These are phyloP conservation scores for Thraustotheca clavata DNA, from an alignment of 352 stramenopile genomes.

Conservation along the genomic window DNA sequence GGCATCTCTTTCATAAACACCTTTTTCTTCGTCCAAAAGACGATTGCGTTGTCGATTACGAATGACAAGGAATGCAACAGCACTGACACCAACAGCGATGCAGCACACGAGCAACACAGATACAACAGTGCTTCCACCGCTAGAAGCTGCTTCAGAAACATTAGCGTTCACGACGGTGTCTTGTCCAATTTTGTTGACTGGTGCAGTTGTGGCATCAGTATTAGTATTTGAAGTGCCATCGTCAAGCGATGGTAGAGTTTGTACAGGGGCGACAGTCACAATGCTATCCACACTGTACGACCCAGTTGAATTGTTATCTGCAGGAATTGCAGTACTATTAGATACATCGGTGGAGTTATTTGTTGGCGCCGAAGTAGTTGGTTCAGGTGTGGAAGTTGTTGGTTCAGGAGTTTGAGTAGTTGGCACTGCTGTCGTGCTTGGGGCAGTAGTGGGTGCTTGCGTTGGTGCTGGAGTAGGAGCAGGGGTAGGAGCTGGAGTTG, in stretches of 20 bases:
- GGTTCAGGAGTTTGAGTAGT: background rate
- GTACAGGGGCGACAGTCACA: background rate
- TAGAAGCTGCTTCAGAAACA: background rate
- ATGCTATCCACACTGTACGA: background rate
- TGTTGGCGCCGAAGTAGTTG: background rate
- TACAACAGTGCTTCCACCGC: background rate
- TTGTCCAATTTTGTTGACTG: background rate
- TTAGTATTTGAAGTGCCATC: background rate
- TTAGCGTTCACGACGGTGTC: background rate
- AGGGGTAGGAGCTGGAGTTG: background rate
- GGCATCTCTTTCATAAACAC: background rate
- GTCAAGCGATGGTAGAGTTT: background rate
- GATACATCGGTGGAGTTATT: background rate
- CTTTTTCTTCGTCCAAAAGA: conserved; percentile 2
- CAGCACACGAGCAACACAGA: conserved; percentile 1
- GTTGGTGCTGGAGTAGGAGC: background rate
- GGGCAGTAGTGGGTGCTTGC: background rate
- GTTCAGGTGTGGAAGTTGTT: background rate
- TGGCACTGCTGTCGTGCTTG: background rate
- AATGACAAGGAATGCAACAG: conserved; percentile 7
- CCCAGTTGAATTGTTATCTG: background rate
- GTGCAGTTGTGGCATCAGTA: background rate
- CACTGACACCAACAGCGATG: background rate
- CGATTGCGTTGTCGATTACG: conserved; percentile 5
- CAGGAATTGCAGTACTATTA: background rate